Evolutionary conservation across 2,329 filamentous ascomycete genomes (phyloP).

Genomic region (Paramyrothecium roridum): DNA sequence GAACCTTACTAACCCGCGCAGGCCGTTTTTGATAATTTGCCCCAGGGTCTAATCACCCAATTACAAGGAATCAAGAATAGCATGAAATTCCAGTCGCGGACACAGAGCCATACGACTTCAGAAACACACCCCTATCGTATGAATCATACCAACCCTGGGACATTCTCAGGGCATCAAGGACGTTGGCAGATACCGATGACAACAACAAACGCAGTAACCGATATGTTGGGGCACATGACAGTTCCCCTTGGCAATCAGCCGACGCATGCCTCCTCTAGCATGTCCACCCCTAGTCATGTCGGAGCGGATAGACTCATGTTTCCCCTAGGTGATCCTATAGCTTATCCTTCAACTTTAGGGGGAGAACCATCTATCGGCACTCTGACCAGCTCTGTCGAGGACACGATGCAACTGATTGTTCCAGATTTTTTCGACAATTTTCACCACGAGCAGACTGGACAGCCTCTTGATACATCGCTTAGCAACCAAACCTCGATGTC

Average conservation of each 20-base stretch:
- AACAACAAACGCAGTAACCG: not conserved
- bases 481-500: not conserved
- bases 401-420: constrained; percentile 1
- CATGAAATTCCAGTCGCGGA: not conserved
- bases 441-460: not conserved
- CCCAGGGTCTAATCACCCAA: not conserved
- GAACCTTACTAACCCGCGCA: not conserved
- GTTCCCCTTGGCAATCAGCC: not conserved
- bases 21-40: not conserved
- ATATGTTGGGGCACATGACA: not conserved
- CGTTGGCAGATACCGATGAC: not conserved
- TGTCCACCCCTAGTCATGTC: not conserved
- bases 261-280: not conserved
- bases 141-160: not conserved
- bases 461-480: not conserved
- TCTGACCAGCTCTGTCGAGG: not conserved
- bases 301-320: not conserved
- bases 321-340: not conserved
- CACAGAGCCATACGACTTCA: not conserved
- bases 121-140: not conserved
- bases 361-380: not conserved
- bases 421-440: not conserved
- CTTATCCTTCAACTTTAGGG: not conserved
- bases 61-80: not conserved
- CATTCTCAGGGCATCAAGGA: not conserved